Evolutionary conservation across 225 moss, liverwort and hornwort genomes (phyloP).

Genomic region (Marchantia polymorpha): DNA sequence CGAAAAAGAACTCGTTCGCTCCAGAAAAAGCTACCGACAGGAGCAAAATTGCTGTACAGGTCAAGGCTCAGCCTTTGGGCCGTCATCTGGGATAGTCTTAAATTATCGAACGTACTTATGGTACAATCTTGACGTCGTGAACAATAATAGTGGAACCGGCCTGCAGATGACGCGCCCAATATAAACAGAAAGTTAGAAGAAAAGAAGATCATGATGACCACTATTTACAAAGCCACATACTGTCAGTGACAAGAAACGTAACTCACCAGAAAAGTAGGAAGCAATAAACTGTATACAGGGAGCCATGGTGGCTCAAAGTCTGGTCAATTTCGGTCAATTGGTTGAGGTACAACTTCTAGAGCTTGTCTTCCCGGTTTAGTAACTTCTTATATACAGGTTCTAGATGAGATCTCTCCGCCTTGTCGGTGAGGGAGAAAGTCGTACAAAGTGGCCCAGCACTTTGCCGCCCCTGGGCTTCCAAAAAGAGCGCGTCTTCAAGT

Average conservation of each 20-base stretch:
- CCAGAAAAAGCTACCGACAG: neutral
- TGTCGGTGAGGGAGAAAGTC: neutral
- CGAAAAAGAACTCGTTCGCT: too few species aligned
- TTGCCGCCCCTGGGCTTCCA: neutral
- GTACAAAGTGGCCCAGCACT: neutral
- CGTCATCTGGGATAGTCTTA: neutral
- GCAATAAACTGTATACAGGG: neutral
- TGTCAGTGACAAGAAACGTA: neutral
- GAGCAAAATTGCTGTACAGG: neutral
- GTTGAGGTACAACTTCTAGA: neutral
- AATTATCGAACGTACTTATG: neutral
- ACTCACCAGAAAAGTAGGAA: neutral
- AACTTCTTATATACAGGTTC: constrained; percentile 12
- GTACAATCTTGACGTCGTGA: neutral
- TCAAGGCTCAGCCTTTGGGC: neutral
- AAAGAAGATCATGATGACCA: neutral
- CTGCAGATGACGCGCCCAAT: neutral
- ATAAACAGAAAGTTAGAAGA: neutral
- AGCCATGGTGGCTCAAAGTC: neutral
- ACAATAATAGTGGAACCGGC: neutral
- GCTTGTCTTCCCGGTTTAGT: neutral
- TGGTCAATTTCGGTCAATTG: neutral
- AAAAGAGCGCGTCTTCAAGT: neutral
- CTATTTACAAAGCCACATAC: neutral
- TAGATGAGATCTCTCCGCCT: constrained; percentile 4